phyloP scores from a whole-genome alignment of 2,329 filamentous ascomycete genomes.

The Aspergillus melleus region DNA sequence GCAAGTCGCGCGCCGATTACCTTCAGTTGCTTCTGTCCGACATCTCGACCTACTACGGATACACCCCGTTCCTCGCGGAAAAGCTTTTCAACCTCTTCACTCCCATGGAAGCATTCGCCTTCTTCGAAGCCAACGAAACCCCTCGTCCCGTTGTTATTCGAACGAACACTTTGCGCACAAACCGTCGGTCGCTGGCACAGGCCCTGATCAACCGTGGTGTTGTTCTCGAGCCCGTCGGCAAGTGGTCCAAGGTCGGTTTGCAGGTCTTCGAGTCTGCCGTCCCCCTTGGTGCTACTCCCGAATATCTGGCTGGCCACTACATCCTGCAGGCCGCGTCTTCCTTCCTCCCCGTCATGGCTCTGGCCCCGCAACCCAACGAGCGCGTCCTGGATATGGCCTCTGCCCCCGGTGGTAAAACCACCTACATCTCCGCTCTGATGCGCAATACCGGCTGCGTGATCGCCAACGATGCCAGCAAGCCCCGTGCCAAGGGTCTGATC shows the following conservation, averaged over 20 bases:
- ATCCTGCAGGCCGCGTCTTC: conserved; percentile 96
- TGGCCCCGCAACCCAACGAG: conserved; percentile 91
- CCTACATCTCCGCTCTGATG: conserved; percentile 94
- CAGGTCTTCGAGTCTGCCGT: conserved; percentile 91
- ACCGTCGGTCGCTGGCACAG: conserved; percentile 79
- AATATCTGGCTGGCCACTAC: conserved; percentile 96
- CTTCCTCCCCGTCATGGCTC: conserved; percentile 95
- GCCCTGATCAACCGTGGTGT: conserved; percentile 94
- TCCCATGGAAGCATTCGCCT: conserved; percentile 90
- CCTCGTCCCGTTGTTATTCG: conserved; percentile 91
- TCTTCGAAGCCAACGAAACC: conserved; percentile 98
- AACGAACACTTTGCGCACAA: conserved; percentile 87
- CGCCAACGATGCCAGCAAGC: conserved; percentile 94
- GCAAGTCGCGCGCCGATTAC: conserved; percentile 83
- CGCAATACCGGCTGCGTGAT: conserved; percentile 95
- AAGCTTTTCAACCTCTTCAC: conserved; percentile 94
- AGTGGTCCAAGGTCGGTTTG: conserved; percentile 97
- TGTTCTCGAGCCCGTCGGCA: conserved; percentile 92
- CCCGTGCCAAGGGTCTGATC: conserved; percentile 92
- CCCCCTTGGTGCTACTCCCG: conserved; percentile 89
- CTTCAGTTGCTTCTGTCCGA: conserved; percentile 83
- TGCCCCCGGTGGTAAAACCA: conserved; percentile 93
- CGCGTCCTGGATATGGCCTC: conserved; percentile 92
- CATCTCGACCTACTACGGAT: conserved; percentile 95
- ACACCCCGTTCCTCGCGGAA: conserved; percentile 90